Percentiles rank a stretch among this genome's conserved stretches.
These are phyloP conservation scores for Byssochlamys sp. DNA, from an alignment of 2,329 filamentous ascomycete species.

Conservation along the genomic window DNA sequence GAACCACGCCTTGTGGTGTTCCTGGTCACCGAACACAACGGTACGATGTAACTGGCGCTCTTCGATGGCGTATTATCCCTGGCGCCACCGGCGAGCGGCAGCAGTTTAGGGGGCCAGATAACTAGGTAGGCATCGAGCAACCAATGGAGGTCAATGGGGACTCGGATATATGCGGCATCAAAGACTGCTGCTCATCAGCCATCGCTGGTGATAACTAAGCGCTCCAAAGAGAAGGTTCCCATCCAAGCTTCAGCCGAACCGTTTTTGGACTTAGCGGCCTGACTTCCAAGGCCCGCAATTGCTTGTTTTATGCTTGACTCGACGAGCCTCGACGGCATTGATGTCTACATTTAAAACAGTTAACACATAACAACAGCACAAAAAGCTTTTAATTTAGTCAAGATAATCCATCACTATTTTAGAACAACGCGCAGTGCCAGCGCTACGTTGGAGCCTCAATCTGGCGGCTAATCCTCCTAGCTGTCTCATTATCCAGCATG, in stretches of 20 bases:
- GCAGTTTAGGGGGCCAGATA: background rate
- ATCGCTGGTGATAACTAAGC: background rate
- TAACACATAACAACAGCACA: no score
- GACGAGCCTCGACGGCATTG: background rate
- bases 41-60: background rate
- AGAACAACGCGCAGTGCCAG: no score
- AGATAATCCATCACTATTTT: no score
- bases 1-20: background rate
- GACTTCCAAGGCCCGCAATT: background rate
- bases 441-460: no score
- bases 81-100: background rate
- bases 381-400: no score
- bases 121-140: background rate
- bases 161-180: background rate
- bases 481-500: no score
- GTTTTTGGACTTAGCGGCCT: background rate
- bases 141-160: background rate
- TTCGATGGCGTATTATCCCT: background rate
- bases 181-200: background rate
- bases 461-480: no score
- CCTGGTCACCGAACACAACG: background rate
- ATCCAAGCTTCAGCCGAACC: background rate
- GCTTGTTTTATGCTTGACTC: background rate
- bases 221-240: background rate
- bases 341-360: no score